Evolutionary conservation across 106 monocot genomes (phyloP).

Genomic region (Chionographis japonica): DNA sequence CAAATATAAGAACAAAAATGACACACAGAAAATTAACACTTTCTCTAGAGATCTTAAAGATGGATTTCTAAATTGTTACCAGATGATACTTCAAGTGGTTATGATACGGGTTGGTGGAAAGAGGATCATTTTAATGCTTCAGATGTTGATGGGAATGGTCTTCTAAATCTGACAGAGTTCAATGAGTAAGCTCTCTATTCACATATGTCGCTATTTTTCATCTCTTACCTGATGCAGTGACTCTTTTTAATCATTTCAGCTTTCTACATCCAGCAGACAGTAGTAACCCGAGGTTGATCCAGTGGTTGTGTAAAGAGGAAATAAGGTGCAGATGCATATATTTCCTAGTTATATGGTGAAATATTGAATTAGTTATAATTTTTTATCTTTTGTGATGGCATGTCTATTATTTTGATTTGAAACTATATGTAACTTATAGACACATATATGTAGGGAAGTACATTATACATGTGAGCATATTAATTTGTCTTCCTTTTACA

Average conservation of each 20-base stretch:
- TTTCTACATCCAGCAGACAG: constrained; percentile 91
- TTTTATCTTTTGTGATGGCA: no score
- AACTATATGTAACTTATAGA: no score
- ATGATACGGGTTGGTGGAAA: constrained; percentile 69
- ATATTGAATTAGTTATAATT: no score
- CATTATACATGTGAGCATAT: no score
- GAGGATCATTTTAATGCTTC: constrained; percentile 92
- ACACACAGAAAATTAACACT: neutral
- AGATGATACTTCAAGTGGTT: constrained; percentile 19
- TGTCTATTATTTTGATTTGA: no score
- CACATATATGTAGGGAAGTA: no score
- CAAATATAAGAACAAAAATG: no score
- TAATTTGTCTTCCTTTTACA: no score
- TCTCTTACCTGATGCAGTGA: neutral
- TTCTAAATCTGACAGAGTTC: constrained; percentile 81
- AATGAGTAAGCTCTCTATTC: constrained; percentile 50
- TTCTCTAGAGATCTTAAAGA: neutral
- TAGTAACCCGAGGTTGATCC: constrained; percentile 59
- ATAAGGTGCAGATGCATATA: constrained; percentile 48
- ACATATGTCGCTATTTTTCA: neutral
- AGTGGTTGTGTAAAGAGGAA: constrained; percentile 81
- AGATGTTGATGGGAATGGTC: constrained; percentile 77
- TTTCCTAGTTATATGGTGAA: no score
- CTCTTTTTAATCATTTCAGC: constrained; percentile 30
- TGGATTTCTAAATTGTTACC: neutral